Conservation (phyloP, 139 green algal species). For the Diplosphaera chodatii region DNA sequence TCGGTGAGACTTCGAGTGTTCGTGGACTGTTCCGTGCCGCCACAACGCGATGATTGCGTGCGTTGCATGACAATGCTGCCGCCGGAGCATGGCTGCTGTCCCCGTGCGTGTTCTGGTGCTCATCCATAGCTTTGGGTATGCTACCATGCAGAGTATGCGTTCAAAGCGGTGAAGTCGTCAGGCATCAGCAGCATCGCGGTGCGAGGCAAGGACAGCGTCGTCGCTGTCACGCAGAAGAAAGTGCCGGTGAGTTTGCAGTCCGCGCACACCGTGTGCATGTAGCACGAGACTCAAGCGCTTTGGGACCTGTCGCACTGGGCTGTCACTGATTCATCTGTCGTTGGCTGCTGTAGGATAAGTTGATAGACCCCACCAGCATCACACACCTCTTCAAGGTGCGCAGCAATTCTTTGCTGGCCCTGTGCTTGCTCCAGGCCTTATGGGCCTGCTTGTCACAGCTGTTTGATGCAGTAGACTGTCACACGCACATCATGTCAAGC, state of each 20-base stretch:
- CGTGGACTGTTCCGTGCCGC: too few relatives aligned
- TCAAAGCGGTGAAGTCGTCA: conserved; percentile 90
- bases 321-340: too few relatives aligned
- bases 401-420: background rate
- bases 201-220: conserved; percentile 83
- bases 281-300: too few relatives aligned
- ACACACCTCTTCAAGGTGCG: conserved; percentile 70
- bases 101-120: too few relatives aligned
- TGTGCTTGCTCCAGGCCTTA: too few relatives aligned
- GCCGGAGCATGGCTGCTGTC: too few relatives aligned
- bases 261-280: too few relatives aligned
- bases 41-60: too few relatives aligned
- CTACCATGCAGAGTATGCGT: conserved; percentile 89
- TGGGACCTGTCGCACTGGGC: too few relatives aligned
- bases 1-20: conserved; percentile 47
- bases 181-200: conserved; percentile 91
- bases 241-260: conserved; percentile 64
- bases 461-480: background rate
- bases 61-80: too few relatives aligned
- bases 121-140: background rate
- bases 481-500: too few relatives aligned
- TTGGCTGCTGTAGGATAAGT: conserved; percentile 73
- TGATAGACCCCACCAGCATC: conserved; percentile 86
- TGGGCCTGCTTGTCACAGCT: too few relatives aligned
- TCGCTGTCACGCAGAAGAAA: conserved; percentile 89